Conservation (phyloP, 768 basidiomycete genomes). For the Phlebiopsis gigantea region DNA sequence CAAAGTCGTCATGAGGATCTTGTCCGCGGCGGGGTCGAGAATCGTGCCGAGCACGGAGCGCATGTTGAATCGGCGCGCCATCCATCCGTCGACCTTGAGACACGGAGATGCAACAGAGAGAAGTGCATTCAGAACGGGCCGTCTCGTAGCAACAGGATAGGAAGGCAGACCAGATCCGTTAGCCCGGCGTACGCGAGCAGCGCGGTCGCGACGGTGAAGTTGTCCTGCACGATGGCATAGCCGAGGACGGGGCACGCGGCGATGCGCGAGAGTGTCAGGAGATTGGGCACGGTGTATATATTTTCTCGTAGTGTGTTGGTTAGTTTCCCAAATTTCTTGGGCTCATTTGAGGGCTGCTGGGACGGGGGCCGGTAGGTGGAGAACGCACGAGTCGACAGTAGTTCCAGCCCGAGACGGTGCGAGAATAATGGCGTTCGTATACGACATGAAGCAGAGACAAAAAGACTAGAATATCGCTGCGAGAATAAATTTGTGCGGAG, state of each 20-base stretch:
- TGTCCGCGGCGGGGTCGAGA: conserved; percentile 96
- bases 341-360: background rate
- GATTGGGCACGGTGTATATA: conserved; percentile 92
- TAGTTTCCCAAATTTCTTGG: conserved; percentile 8
- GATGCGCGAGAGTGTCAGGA: conserved; percentile 85
- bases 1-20: conserved; percentile 90
- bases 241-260: conserved; percentile 87
- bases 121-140: conserved; percentile 3
- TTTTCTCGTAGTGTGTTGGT: conserved; percentile 61
- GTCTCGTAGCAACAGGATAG: conserved; percentile 6
- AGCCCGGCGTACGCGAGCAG: conserved; percentile 89
- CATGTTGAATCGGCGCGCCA: conserved; percentile 86
- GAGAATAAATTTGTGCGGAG: background rate
- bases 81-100: conserved; percentile 79
- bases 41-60: conserved; percentile 91
- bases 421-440: too few relatives aligned
- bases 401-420: background rate
- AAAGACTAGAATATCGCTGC: background rate
- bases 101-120: background rate
- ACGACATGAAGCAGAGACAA: background rate
- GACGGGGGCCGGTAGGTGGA: background rate
- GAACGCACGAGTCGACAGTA: background rate
- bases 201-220: conserved; percentile 76
- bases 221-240: conserved; percentile 78
- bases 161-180: conserved; percentile 74